These are phyloP conservation scores for Aspergillus biplanus DNA, from an alignment of 495 filamentous ascomycete species.

Conservation along the genomic window DNA sequence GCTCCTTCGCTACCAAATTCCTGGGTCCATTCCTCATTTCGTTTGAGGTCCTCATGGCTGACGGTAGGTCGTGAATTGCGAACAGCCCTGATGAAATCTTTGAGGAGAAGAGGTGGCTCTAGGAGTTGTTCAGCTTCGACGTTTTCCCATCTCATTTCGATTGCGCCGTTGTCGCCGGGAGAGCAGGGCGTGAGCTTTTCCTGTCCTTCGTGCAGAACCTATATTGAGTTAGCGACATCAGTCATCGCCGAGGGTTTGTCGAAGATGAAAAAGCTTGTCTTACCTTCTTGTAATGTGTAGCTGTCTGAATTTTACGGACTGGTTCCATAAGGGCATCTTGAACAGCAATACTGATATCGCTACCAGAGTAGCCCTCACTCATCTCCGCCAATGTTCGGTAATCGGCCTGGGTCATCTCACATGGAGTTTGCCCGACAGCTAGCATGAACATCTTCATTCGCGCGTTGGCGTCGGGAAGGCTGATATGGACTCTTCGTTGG, in stretches of 20 bases:
- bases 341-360: slow-evolving; percentile 94
- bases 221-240: slow-evolving; percentile 16
- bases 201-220: slow-evolving; percentile 73
- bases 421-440: slow-evolving; percentile 86
- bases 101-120: slow-evolving; percentile 83
- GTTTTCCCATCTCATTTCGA: slow-evolving; percentile 92
- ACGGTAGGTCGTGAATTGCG: slow-evolving; percentile 87
- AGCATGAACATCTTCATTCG: slow-evolving; percentile 98
- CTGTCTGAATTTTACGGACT: slow-evolving; percentile 94
- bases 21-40: slow-evolving; percentile 90
- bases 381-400: slow-evolving; percentile 76
- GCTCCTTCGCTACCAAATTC: slow-evolving; percentile 96
- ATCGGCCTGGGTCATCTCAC: slow-evolving; percentile 77
- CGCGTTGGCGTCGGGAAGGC: slow-evolving; percentile 82
- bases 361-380: slow-evolving; percentile 92
- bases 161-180: slow-evolving; percentile 80
- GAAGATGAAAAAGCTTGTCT: slow-evolving; percentile 11
- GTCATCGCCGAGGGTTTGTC: neutral
- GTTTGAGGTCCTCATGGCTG: slow-evolving; percentile 76
- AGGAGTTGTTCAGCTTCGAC: slow-evolving; percentile 80
- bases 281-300: slow-evolving; percentile 98
- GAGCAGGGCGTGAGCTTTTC: slow-evolving; percentile 91
- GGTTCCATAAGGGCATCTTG: slow-evolving; percentile 99
- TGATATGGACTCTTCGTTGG: slow-evolving; percentile 94
- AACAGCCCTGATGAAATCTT: slow-evolving; percentile 94